Conservation (phyloP, 345 rosid genomes). For the Gossypium herbaceum region DNA sequence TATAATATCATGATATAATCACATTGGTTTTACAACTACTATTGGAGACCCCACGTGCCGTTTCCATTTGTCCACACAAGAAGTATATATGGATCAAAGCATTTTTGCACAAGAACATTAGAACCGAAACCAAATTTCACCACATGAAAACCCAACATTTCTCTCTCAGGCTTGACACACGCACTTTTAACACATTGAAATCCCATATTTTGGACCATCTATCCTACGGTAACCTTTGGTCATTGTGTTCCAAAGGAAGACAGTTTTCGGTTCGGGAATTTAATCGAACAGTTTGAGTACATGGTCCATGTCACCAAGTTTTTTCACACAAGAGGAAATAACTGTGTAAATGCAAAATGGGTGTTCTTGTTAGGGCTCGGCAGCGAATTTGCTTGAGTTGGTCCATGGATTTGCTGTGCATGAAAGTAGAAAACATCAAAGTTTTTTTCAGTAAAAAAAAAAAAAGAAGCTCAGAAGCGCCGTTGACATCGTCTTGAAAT, state of each 20-base stretch:
- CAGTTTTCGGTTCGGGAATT: conserved; percentile 7
- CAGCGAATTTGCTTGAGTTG: conserved; percentile 52
- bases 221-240: conserved; percentile 29
- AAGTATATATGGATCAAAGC: conserved; percentile 38
- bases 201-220: conserved; percentile 24
- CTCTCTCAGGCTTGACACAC: conserved; percentile 37
- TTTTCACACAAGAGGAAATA: conserved; percentile 20
- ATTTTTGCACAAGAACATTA: conserved; percentile 23
- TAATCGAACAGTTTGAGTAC: not conserved
- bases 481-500: too few species aligned
- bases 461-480: not conserved
- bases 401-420: conserved; percentile 16
- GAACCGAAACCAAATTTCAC: conserved; percentile 29
- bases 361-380: conserved; percentile 27
- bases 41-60: conserved; percentile 46
- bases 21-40: conserved; percentile 31
- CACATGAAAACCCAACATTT: not conserved
- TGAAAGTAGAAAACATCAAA: not conserved
- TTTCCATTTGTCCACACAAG: conserved; percentile 32
- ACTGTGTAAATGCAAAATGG: conserved; percentile 34
- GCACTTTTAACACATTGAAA: conserved; percentile 38
- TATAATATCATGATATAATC: conserved; percentile 13
- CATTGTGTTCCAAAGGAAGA: conserved; percentile 40
- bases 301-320: conserved; percentile 24
- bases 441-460: too few species aligned